These are phyloP conservation scores for Piloderma croceum DNA, from an alignment of 768 basidiomycete genomes.

Conservation along the genomic window DNA sequence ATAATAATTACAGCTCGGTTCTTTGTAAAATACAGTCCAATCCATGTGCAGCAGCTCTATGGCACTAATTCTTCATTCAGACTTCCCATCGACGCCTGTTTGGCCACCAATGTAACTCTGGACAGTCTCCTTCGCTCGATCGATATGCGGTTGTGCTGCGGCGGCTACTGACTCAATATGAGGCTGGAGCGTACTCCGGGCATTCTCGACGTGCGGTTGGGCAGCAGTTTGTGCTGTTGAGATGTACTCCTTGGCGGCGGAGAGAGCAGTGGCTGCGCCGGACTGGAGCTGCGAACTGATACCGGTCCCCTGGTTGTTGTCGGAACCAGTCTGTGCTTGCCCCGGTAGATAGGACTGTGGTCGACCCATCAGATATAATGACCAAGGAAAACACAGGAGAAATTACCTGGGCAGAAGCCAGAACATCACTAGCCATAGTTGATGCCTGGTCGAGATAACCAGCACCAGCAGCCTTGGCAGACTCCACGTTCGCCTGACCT, in stretches of 20 bases:
- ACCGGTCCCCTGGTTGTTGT: constrained; percentile 11
- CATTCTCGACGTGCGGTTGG: constrained; percentile 24
- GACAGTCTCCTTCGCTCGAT: constrained; percentile 17
- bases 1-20: no score
- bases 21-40: no score
- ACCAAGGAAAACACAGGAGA: background rate
- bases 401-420: constrained; percentile 43
- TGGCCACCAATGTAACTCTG: constrained; percentile 13
- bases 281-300: constrained; percentile 29
- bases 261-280: constrained; percentile 25
- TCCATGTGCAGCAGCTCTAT: no score
- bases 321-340: constrained; percentile 1
- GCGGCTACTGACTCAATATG: constrained; percentile 37
- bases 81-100: no score
- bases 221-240: constrained; percentile 12
- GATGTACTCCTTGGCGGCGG: constrained; percentile 28
- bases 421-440: constrained; percentile 35
- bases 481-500: constrained; percentile 47
- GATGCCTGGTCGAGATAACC: constrained; percentile 55
- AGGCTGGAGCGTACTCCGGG: constrained; percentile 24
- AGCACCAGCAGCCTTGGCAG: constrained; percentile 38
- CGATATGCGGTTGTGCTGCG: constrained; percentile 32
- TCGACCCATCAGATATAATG: background rate
- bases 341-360: constrained; percentile 17
- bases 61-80: no score